phyloP scores from a whole-genome alignment of 495 filamentous ascomycete genomes.

The Aspergillus bertholletiae region DNA sequence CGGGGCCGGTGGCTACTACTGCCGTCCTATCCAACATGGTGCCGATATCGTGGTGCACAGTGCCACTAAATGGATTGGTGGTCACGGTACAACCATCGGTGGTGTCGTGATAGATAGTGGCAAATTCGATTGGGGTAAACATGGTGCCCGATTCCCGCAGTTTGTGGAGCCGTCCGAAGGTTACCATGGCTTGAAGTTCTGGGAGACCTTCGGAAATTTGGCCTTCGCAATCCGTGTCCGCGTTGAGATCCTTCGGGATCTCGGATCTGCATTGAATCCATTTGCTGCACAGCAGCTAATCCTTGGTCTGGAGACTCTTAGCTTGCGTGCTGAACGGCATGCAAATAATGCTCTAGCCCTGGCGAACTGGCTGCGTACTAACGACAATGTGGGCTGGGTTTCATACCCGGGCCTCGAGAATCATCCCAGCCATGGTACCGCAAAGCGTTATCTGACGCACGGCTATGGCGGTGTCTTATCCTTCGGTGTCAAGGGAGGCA shows the following conservation, averaged over 20 bases:
- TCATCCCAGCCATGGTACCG: slow-evolving; percentile 73
- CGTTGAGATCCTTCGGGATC: slow-evolving; percentile 84
- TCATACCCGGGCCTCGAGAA: slow-evolving; percentile 86
- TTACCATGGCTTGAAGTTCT: slow-evolving; percentile 96
- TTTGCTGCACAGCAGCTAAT: slow-evolving; percentile 95
- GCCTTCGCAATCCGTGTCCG: slow-evolving; percentile 80
- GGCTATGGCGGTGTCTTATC: slow-evolving; percentile 92
- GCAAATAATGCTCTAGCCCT: slow-evolving; percentile 79
- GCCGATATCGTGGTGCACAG: slow-evolving; percentile 94
- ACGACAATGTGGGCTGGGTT: slow-evolving; percentile 86
- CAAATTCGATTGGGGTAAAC: slow-evolving; percentile 94
- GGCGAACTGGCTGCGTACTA: slow-evolving; percentile 79
- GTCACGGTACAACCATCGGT: slow-evolving; percentile 93
- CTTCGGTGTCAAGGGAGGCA: slow-evolving; percentile 90
- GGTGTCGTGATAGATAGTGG: slow-evolving; percentile 89
- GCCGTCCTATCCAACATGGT: slow-evolving; percentile 86
- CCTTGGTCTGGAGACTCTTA: slow-evolving; percentile 86
- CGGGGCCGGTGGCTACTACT: slow-evolving; percentile 90
- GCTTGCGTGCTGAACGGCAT: slow-evolving; percentile 81
- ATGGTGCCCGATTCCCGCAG: slow-evolving; percentile 86
- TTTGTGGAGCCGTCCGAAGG: slow-evolving; percentile 88
- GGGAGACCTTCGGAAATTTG: slow-evolving; percentile 87
- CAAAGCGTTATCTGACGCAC: slow-evolving; percentile 85
- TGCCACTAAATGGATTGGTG: slow-evolving; percentile 98
- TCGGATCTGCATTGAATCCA: slow-evolving; percentile 82